A percentile compares a stretch with the other conserved stretches of the same genome.
These are phyloP conservation scores for Corinectria fuckeliana DNA, from an alignment of 2,329 filamentous ascomycete genomes.

Conservation along the genomic window DNA sequence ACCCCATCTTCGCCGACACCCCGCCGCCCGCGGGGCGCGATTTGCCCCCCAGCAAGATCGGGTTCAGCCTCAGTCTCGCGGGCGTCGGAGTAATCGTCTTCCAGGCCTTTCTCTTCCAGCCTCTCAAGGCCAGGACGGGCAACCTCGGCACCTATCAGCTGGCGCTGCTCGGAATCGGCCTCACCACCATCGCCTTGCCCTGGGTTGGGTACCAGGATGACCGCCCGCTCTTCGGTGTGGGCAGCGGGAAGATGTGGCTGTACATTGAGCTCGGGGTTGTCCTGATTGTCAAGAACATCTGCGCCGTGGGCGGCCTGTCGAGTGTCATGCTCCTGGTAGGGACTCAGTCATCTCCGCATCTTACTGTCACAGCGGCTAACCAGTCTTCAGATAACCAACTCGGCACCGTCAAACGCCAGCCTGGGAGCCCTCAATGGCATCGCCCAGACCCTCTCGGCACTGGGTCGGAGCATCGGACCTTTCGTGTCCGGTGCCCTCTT, in stretches of 20 bases:
- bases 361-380: conserved; percentile 2
- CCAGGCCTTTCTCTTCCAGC: conserved; percentile 84
- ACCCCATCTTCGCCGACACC: conserved; percentile 88
- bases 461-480: conserved; percentile 85
- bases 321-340: conserved; percentile 85
- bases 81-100: conserved; percentile 88
- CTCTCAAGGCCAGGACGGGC: conserved; percentile 77
- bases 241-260: conserved; percentile 71
- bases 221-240: conserved; percentile 61
- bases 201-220: conserved; percentile 81
- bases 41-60: conserved; percentile 80
- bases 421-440: conserved; percentile 92
- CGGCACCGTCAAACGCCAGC: conserved; percentile 82
- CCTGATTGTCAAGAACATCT: conserved; percentile 87
- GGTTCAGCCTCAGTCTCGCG: conserved; percentile 82
- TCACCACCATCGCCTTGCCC: conserved; percentile 87
- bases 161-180: conserved; percentile 78
- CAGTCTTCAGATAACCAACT: conserved; percentile 80
- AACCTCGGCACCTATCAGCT: conserved; percentile 85
- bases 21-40: conserved; percentile 76
- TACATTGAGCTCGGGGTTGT: conserved; percentile 82
- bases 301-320: conserved; percentile 86
- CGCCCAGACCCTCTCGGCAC: conserved; percentile 91
- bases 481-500: conserved; percentile 89
- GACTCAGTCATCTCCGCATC: conserved; percentile 15